A percentile compares a stretch with the other conserved stretches of the same genome.
phyloP scores from a whole-genome alignment of 1,284 basidiomycete genomes.

The Gymnopus androsaceus region DNA sequence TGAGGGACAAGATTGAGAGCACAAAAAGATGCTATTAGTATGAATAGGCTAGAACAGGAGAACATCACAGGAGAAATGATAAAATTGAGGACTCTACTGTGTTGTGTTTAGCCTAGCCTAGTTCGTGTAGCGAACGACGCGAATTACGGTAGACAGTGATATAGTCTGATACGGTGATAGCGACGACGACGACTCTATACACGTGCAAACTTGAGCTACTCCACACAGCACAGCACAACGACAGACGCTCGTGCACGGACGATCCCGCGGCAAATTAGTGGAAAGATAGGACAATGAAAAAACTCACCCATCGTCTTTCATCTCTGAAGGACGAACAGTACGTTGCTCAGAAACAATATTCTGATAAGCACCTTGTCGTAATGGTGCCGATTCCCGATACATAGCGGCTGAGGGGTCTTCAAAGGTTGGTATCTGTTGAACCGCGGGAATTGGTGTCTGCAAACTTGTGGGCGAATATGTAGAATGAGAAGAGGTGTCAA shows the following conservation, averaged over 20 bases:
- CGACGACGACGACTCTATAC: constrained; percentile 6
- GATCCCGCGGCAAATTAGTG: neutral
- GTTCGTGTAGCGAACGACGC: constrained; percentile 54
- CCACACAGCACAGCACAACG: neutral
- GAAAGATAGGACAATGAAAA: constrained; percentile 17
- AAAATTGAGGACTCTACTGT: constrained; percentile 71
- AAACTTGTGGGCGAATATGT: constrained; percentile 16
- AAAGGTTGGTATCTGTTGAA: constrained; percentile 75
- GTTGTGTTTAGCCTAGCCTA: constrained; percentile 63
- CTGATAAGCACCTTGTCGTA: constrained; percentile 35
- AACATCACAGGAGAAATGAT: constrained; percentile 49
- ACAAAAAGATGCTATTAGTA: constrained; percentile 66
- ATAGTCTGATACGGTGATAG: constrained; percentile 6
- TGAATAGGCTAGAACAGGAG: constrained; percentile 71
- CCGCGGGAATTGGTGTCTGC: constrained; percentile 26
- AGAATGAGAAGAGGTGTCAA: constrained; percentile 12
- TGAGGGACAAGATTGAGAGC: constrained; percentile 35
- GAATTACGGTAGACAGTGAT: constrained; percentile 47
- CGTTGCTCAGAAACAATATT: constrained; percentile 53
- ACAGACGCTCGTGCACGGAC: neutral
- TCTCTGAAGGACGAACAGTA: constrained; percentile 85
- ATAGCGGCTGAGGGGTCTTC: constrained; percentile 53
- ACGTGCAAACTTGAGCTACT: constrained; percentile 8
- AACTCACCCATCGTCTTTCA: constrained; percentile 99
- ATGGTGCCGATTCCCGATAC: constrained; percentile 41